Evolutionary conservation across 441 rosid species (phyloP), one percentile per base, ranked within the genome.

Genomic region (Melastoma candidum): DNA sequence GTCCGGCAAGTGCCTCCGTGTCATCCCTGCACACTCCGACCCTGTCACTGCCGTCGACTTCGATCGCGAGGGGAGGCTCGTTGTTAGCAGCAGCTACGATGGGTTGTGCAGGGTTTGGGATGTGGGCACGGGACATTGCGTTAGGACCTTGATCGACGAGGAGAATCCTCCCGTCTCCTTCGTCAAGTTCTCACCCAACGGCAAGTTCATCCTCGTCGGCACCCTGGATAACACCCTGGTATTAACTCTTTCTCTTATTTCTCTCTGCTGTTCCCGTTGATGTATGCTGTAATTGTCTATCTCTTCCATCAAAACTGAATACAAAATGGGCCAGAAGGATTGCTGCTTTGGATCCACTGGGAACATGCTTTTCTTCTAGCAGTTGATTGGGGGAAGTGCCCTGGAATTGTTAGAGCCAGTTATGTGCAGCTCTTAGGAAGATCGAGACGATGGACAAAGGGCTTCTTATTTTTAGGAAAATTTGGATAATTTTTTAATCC

Each of bases 21-120:
- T 87, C 12, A 71, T 92, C n/a, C 98, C 96, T 0, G 96, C 96
- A 7, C 95, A 92, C 64, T 85, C 95, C 1, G 94, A 82, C 63
- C 90, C 94, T 0, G 89, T 87, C 8, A 87, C 98, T 1, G 81
- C 89, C 17, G 94, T 87, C 17, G 95, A 92, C 69, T 92, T 83
- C 59, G 82, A 82, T 46, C 68, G 85, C 14, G 94, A 88, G 7
- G 98, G 96, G 7, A 73, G 90, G 29, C 66, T 85, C 26, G 79
- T 87, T 44, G 94, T 92, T 11, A 82, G 96, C 2, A 85, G 97
- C 57, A 92, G 98, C 62, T 88, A 83, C 43, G 96, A 92, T 57
- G 98, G 98, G 43, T 50, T 88, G 55, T 92, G 96, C 51, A 61
- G 95, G 60, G 81, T 88, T 26, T 92, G 95, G 98, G 98, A 90